Evolutionary conservation across 2,329 filamentous ascomycete species (phyloP).

Genomic region (Akanthomyces dipterigenus): DNA sequence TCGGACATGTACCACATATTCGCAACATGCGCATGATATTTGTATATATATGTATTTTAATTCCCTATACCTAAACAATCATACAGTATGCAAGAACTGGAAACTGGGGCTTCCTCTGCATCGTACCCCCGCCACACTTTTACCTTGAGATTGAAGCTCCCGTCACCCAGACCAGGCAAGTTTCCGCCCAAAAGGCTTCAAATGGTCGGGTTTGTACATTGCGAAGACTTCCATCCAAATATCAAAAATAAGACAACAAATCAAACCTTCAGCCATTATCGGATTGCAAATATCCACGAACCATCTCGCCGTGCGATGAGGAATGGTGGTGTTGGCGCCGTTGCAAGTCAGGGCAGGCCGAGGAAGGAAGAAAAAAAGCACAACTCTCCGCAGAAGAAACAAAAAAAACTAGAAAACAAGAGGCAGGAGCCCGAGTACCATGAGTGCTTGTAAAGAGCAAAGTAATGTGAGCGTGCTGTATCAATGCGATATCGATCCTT

Average conservation of each 20-base stretch:
- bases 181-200: not conserved
- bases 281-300: not conserved
- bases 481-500: slow-evolving; percentile 13
- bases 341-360: not conserved
- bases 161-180: not conserved
- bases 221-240: not conserved
- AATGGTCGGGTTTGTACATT: not conserved
- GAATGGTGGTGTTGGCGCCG: not conserved
- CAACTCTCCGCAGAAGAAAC: slow-evolving; percentile 1
- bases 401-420: slow-evolving; percentile 6
- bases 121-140: not conserved
- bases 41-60: not conserved
- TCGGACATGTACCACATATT: not conserved
- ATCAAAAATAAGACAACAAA: slow-evolving; percentile 10
- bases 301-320: not conserved
- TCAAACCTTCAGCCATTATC: not conserved
- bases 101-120: not conserved
- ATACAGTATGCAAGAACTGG: slow-evolving; percentile 10
- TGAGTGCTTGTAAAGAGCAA: slow-evolving; percentile 15
- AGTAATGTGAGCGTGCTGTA: slow-evolving; percentile 14
- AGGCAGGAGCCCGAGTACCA: slow-evolving; percentile 23
- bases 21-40: not conserved
- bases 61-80: slow-evolving; percentile 11
- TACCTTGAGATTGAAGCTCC: slow-evolving; percentile 4
- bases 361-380: slow-evolving; percentile 16